These are phyloP conservation scores for Aspergillus sclerotiicarbonarius DNA, from an alignment of 495 filamentous ascomycete species.

Conservation along the genomic window DNA sequence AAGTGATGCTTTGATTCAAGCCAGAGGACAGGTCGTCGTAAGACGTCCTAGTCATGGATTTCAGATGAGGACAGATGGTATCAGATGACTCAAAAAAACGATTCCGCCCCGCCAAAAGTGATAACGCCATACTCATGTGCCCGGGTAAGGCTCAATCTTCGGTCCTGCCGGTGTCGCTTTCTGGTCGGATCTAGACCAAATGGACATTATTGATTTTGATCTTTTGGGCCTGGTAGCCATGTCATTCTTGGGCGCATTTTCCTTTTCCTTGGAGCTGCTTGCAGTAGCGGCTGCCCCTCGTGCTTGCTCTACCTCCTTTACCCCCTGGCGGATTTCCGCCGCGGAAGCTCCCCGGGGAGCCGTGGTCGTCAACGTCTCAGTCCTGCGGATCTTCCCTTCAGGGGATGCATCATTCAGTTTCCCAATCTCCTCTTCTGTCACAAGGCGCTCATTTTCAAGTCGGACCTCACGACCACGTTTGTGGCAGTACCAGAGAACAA, in stretches of 20 bases:
- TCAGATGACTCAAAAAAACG: neutral
- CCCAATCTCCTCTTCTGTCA: conserved; percentile 49
- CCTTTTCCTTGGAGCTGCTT: conserved; percentile 9
- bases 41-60: neutral
- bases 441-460: conserved; percentile 65
- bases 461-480: conserved; percentile 85
- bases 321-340: conserved; percentile 41
- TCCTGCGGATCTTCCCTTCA: conserved; percentile 34
- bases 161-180: conserved; percentile 19
- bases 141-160: conserved; percentile 42
- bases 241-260: conserved; percentile 8
- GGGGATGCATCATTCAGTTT: conserved; percentile 38
- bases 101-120: neutral
- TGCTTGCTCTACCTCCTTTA: conserved; percentile 38
- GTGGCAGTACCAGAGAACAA: conserved; percentile 96
- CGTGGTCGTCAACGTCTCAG: conserved; percentile 45
- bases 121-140: conserved; percentile 29
- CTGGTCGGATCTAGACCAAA: conserved; percentile 30
- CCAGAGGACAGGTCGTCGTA: conserved; percentile 2
- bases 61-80: neutral
- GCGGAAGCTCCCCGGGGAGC: conserved; percentile 45
- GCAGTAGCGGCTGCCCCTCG: conserved; percentile 23
- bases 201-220: conserved; percentile 35
- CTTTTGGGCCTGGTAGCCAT: conserved; percentile 24
- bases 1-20: neutral